These are phyloP conservation scores for Rhododendron kiyosumense DNA, from an alignment of 148 eudicot genomes.

Conservation along the genomic window DNA sequence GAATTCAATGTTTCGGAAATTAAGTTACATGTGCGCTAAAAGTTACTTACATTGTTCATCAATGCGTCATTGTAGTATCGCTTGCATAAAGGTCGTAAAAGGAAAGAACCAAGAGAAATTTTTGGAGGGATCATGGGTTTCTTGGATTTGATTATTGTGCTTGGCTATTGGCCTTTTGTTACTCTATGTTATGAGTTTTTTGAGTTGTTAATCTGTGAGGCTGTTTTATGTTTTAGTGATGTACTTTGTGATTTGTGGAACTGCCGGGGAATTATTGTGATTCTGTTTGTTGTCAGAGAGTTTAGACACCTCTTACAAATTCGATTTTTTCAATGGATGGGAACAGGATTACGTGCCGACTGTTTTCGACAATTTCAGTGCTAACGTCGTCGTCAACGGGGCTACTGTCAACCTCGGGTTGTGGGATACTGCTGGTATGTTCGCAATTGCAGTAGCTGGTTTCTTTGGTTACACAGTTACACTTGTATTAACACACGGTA, in stretches of 20 bases:
- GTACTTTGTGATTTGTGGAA: not conserved
- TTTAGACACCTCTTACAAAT: not conserved
- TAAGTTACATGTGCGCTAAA: not conserved
- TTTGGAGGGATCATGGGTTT: not conserved
- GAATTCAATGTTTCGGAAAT: not conserved
- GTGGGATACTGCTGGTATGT: constrained; percentile 97
- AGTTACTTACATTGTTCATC: not conserved
- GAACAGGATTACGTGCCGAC: constrained; percentile 97
- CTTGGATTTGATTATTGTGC: not conserved
- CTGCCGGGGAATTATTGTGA: not conserved
- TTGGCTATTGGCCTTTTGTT: not conserved
- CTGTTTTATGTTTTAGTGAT: not conserved
- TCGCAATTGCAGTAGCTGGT: not conserved
- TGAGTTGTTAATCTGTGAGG: not conserved
- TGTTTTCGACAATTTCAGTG: constrained; percentile 98
- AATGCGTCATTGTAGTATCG: not conserved
- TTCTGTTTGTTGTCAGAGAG: not conserved
- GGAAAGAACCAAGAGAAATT: not conserved
- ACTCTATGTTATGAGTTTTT: not conserved
- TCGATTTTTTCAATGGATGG: not conserved
- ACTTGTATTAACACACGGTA: not conserved
- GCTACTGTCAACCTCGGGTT: constrained; percentile 83
- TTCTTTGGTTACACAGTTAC: not conserved
- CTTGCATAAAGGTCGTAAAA: not conserved
- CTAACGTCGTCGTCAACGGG: constrained; percentile 94